These are phyloP conservation scores for Rhynchospora pubera DNA, from an alignment of 176 grass and related monocot genomes.

Conservation along the genomic window DNA sequence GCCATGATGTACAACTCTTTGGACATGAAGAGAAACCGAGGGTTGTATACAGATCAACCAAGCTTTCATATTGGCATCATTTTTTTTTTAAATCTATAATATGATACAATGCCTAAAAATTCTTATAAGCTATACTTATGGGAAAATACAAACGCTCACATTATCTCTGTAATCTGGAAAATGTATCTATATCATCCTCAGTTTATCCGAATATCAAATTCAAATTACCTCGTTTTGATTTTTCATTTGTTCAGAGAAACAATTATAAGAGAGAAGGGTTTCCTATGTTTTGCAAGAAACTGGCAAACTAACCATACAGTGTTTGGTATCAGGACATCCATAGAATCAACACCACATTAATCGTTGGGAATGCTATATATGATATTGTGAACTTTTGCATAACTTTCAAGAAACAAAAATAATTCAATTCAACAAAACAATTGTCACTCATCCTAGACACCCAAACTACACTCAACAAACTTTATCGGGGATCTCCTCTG, in stretches of 20 bases:
- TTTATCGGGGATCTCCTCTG: slow-evolving; percentile 9
- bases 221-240: neutral
- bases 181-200: neutral
- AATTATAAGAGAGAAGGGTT: neutral
- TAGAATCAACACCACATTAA: neutral
- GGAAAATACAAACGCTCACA: neutral
- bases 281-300: neutral
- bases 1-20: neutral
- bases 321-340: neutral
- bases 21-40: neutral
- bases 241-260: neutral
- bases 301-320: neutral
- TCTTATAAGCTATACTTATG: neutral
- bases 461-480: slow-evolving; percentile 2
- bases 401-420: neutral
- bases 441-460: neutral
- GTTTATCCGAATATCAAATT: neutral
- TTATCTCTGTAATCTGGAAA: neutral
- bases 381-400: neutral
- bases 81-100: neutral
- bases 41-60: neutral
- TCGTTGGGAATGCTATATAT: neutral
- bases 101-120: neutral
- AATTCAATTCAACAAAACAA: slow-evolving; percentile 5
- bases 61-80: neutral